Conservation (phyloP, 2,329 filamentous ascomycete genomes). For the Claviceps cyperi region DNA sequence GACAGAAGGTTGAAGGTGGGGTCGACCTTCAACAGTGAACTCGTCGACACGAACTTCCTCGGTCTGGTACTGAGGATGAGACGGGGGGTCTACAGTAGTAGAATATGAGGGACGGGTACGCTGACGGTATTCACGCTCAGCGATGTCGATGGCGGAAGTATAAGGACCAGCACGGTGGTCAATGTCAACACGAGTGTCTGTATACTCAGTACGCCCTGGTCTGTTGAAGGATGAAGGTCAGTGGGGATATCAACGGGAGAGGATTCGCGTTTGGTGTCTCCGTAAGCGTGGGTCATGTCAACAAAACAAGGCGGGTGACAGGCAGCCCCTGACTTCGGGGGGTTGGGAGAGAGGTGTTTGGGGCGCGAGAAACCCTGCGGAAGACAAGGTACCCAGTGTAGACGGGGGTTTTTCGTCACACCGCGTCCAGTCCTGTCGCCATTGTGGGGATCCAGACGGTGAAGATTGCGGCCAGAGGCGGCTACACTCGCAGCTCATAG, state of each 20-base stretch:
- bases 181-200: conserved; percentile 53
- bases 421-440: conserved; percentile 1
- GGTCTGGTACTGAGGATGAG: conserved; percentile 19
- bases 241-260: conserved; percentile 4
- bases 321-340: conserved; percentile 11
- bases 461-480: neutral
- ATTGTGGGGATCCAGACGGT: neutral
- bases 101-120: conserved; percentile 39
- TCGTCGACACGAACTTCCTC: conserved; percentile 17
- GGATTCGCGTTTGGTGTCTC: conserved; percentile 12
- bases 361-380: conserved; percentile 5
- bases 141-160: conserved; percentile 43
- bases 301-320: conserved; percentile 8
- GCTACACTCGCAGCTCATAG: neutral
- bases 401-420: conserved; percentile 1
- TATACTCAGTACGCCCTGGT: conserved; percentile 31
- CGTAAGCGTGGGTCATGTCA: conserved; percentile 10
- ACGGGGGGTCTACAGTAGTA: conserved; percentile 19
- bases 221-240: conserved; percentile 10
- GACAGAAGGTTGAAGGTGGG: conserved; percentile 28
- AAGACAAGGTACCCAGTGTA: conserved; percentile 1
- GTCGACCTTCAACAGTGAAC: conserved; percentile 23
- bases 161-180: conserved; percentile 36
- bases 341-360: neutral
- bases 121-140: conserved; percentile 52